phyloP scores from a whole-genome alignment of 805 yeast genomes.

The Cyberlindnera maclurae region DNA sequence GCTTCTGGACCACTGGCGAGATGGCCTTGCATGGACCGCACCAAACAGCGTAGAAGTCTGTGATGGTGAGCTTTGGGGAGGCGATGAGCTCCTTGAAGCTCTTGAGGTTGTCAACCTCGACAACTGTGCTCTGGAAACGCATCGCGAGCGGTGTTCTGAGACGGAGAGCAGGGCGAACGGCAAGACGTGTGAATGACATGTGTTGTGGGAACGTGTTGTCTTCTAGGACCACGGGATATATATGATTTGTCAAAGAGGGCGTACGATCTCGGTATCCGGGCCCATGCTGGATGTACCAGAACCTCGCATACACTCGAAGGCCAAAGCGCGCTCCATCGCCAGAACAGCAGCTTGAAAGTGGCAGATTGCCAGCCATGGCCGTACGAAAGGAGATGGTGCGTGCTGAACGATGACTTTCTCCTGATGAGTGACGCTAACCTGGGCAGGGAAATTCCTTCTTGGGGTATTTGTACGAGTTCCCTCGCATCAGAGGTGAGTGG shows the following conservation, averaged over 20 bases:
- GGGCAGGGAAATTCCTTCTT: constrained; percentile 27
- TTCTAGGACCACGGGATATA: no score
- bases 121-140: constrained; percentile 22
- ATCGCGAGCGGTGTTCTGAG: background rate
- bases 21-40: constrained; percentile 77
- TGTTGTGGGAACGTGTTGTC: no score
- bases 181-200: constrained; percentile 3
- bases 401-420: no score
- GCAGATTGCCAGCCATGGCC: background rate
- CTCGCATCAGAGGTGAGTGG: constrained; percentile 30
- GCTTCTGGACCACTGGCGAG: constrained; percentile 46
- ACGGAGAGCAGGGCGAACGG: constrained; percentile 7
- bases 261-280: no score
- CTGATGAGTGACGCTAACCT: background rate
- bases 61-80: constrained; percentile 38
- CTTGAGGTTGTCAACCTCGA: constrained; percentile 27
- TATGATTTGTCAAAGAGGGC: no score
- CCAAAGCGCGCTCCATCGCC: no score
- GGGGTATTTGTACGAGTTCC: constrained; percentile 42
- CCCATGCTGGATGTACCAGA: no score
- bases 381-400: constrained; percentile 1
- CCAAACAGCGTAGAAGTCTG: constrained; percentile 70
- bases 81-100: constrained; percentile 31
- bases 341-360: background rate
- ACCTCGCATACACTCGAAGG: no score